These are phyloP conservation scores for Trichomonas vaginalis DNA, from an alignment of 208 protist genomes.

Conservation along the genomic window DNA sequence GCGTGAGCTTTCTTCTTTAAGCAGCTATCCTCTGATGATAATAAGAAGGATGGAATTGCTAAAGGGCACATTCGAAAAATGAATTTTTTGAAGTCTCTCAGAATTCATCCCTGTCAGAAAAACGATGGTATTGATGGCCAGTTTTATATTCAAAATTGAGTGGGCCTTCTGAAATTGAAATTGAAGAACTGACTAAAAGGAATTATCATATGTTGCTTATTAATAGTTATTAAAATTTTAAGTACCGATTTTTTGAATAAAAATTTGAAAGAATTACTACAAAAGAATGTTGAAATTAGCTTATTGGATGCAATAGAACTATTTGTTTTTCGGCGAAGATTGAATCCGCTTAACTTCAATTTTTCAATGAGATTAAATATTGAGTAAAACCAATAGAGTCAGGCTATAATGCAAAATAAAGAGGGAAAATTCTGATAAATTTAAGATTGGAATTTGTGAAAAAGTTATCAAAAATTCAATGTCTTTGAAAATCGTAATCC, in stretches of 20 bases:
- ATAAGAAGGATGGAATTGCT: not conserved
- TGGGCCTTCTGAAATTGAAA: too few species aligned
- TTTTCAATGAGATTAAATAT: not conserved
- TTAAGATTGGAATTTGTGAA: not conserved
- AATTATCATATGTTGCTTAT: too few species aligned
- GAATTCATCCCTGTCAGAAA: not conserved
- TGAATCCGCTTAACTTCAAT: not conserved
- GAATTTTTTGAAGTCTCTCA: not conserved
- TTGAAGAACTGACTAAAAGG: too few species aligned
- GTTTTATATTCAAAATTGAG: too few species aligned
- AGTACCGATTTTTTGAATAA: not conserved
- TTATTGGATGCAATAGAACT: not conserved
- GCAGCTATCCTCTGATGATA: not conserved
- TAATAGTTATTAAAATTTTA: too few species aligned
- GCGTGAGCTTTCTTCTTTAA: not conserved
- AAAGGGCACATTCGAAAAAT: not conserved
- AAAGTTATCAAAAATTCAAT: not conserved
- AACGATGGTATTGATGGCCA: not conserved
- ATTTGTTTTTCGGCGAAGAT: not conserved
- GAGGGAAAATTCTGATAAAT: not conserved
- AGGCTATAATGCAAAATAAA: not conserved
- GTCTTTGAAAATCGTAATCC: not conserved
- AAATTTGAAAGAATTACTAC: not conserved
- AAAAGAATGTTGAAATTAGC: not conserved
- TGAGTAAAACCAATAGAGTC: not conserved